Evolutionary conservation across 2,329 filamentous ascomycete species (phyloP), one percentile per base, ranked within the genome.

Genomic region (Xylaria digitata): DNA sequence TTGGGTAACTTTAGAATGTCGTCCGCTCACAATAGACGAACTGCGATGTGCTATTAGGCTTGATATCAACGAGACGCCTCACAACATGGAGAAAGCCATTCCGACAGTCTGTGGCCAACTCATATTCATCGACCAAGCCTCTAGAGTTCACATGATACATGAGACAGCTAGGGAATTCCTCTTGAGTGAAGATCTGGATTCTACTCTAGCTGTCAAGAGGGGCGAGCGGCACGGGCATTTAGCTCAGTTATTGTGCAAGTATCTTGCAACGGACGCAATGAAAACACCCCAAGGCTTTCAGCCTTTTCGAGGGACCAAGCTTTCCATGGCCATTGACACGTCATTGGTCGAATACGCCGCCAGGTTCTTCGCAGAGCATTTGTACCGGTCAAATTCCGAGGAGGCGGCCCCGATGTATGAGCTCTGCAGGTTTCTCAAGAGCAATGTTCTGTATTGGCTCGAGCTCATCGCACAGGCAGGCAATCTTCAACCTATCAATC

Each of bases 341-440:
- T 45, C 66, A n/a, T 60, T 74, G 52, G 56, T 73, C 7, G 66
- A 72, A 32, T 77, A 78, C 26, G 72, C 75, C n/a, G 63, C 53
- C 6, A 60, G 45, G 15, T 73, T 70, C 56, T 75, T 75, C 53
- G 72, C 75, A 19, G 71, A 75, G 3, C 74, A 77, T 60, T 30
- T 76, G 0, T 73, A 63, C 40, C 66, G 62, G 34, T 65, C 65
- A 21, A 72, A 67, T 15, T 68, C 72, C 3, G 46, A 67, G 15
- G 67, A 73, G 26, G 56, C 71, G 48, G 52, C 46, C 1, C 53
- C 74, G 15, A 74, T 89, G 86, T 69, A 90, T 85, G 42, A 90
- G 77, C 67, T 89, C 82, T 17, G 89, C 79, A 8, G 87, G 84
- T 78, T 92, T 85, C 72, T 91, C 83, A 21, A 90, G 78, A 54